Evolutionary conservation across 148 eudicot species (phyloP), one percentile per base, ranked within the genome.

Genomic region (Salicornia ramosissima): DNA sequence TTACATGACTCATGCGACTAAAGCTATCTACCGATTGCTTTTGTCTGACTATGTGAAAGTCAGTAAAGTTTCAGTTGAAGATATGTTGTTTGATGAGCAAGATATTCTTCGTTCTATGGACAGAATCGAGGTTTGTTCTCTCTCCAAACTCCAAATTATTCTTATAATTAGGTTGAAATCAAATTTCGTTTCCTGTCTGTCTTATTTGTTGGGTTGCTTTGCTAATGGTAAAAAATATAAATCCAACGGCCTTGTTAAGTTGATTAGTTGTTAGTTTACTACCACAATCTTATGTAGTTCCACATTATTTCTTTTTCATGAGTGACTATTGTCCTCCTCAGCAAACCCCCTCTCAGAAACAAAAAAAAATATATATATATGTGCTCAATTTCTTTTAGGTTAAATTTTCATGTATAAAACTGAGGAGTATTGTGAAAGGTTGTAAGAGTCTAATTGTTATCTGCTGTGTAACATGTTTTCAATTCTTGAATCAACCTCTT

Each of bases 1-100:
- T 72, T 93, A 86, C 71, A 93, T 93, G 98, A 93, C 98, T 62
- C 98, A 90, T 83, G 96, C 98, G 25, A 93, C 98, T 21, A 90
- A 93, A 81, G 96, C 96, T 65, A 84, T 93, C 52, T 93, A 90
- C 80, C 88, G 86, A 86, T 74, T 93, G 79, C 87, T 93, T 81
- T 79, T 90, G 82, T 79, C 95, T 1, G 98, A 93, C 77, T 93
- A 86, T 84, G 94, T 90, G 47, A 93, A 93, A 93, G 98, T 93
- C 68, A 93, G 95, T 86, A 93, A 93, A 78, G 96, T 93, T 42
- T 93, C 98, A 59, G 96, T 90, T 68, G 98, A 93, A 75, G 98
- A 93, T 72, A 93, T 93, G 98, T 52, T 90, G 69, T 93, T 45
- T 67, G 92, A 90, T 79, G 98, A 93, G 80, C 91, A 90, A 72